Evolutionary conservation across 2,329 filamentous ascomycete species (phyloP).

Genomic region (Exophiala viscosa): DNA sequence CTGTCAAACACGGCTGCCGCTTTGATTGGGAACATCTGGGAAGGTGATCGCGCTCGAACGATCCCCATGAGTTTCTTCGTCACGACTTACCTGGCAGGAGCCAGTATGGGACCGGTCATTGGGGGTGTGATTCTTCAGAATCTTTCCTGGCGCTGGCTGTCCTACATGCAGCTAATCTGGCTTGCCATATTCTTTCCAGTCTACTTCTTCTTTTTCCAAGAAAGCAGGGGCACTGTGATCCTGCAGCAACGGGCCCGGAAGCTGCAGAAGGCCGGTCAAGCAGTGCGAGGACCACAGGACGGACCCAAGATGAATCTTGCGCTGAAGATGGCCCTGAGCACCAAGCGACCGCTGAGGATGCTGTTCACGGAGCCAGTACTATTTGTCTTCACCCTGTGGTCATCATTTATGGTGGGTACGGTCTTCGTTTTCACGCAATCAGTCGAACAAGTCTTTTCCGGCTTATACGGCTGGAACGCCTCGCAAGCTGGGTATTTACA

Average conservation of each 20-base stretch:
- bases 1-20: slow-evolving; percentile 29
- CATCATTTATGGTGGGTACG: slow-evolving; percentile 45
- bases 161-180: slow-evolving; percentile 37
- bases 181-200: slow-evolving; percentile 43
- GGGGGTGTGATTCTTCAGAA: slow-evolving; percentile 18
- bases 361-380: slow-evolving; percentile 51
- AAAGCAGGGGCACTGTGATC: slow-evolving; percentile 49
- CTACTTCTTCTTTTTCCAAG: slow-evolving; percentile 40
- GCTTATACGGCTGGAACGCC: slow-evolving; percentile 67
- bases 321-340: slow-evolving; percentile 33
- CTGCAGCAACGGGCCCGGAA: slow-evolving; percentile 37
- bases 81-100: slow-evolving; percentile 19
- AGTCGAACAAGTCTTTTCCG: slow-evolving; percentile 68
- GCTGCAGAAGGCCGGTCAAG: slow-evolving; percentile 22
- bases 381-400: slow-evolving; percentile 48
- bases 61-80: slow-evolving; percentile 20
- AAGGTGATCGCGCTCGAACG: slow-evolving; percentile 27
- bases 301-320: slow-evolving; percentile 30
- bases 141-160: slow-evolving; percentile 24
- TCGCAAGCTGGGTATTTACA: slow-evolving; percentile 48
- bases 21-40: slow-evolving; percentile 31
- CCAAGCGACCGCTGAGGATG: slow-evolving; percentile 37
- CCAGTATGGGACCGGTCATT: slow-evolving; percentile 23
- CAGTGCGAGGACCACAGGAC: slow-evolving; percentile 27
- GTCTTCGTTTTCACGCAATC: slow-evolving; percentile 51